Conservation (phyloP, 371 early-diverging fungal genomes). For the Haplosporangium sp. region DNA sequence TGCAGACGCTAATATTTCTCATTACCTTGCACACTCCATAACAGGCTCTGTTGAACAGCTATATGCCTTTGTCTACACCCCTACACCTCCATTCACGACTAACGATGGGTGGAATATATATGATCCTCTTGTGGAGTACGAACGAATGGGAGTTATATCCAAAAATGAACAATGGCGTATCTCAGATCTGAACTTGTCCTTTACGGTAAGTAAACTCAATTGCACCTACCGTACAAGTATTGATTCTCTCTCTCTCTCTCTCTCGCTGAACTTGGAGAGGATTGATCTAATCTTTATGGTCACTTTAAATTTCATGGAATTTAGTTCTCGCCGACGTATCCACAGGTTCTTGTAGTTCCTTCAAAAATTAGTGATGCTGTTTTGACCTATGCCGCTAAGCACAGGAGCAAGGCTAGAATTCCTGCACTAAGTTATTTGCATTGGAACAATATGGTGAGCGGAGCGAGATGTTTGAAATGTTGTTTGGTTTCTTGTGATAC, state of each 20-base stretch:
- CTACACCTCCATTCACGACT: conserved; percentile 60
- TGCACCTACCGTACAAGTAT: background rate
- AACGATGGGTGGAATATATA: conserved; percentile 80
- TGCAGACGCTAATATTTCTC: background rate
- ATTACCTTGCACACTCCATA: conserved; percentile 9
- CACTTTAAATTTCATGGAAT: background rate
- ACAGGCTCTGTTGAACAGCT: conserved; percentile 78
- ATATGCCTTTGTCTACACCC: conserved; percentile 85
- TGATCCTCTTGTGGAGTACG: conserved; percentile 84
- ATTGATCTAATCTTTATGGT: background rate
- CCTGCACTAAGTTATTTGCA: conserved; percentile 93
- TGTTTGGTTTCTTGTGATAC: background rate
- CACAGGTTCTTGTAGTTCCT: conserved; percentile 87
- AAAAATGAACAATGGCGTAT: conserved; percentile 82
- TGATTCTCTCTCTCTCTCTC: background rate
- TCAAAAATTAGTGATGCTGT: conserved; percentile 90
- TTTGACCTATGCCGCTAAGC: conserved; percentile 89
- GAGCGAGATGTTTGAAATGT: conserved; percentile 24
- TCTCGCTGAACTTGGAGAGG: background rate
- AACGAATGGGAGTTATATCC: conserved; percentile 87
- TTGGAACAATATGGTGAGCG: conserved; percentile 74
- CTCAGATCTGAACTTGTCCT: conserved; percentile 79
- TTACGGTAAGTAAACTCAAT: conserved; percentile 62
- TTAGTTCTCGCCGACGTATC: conserved; percentile 92
- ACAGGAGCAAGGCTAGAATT: conserved; percentile 91